Evolutionary conservation across 2,329 filamentous ascomycete genomes (phyloP), one percentile per base, ranked within the genome.

Genomic region (Phaeomoniella chlamydospora): DNA sequence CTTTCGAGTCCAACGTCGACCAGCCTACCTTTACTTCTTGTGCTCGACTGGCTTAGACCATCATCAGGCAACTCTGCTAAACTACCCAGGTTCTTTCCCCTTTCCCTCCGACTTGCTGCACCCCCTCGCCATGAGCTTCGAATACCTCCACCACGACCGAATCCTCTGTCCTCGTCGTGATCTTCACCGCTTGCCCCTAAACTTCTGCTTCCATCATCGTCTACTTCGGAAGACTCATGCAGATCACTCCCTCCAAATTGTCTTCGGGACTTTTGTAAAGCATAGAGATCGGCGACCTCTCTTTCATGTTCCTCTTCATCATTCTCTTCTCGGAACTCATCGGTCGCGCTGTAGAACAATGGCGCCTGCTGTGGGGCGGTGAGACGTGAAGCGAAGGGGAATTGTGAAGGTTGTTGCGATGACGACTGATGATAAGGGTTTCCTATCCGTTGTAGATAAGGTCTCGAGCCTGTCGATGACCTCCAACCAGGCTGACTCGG

Each of bases 261-360:
- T 33, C 87, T 74, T 46, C 90, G 74, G 45, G 88, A 96, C 47
- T 80, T 73, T 57, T 96, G 87, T 39, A 98, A 65, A 4, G 88
- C 88, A 58, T 87, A 92, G 45, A 90, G 77, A 58, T 96, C 90
- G n/a, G 86, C 86, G 19, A 88, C 83, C 52, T 96, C 88, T 37
- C 86, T 68, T 48, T 92, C 83, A 48, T 84, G 78, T 57, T 94
- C 86, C 48, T 84, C 80, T 54, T 90, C 87, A 42, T 96, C 88
- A 43, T 94, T 87, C 51, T 92, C 84, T 57, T 94, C 87, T 42
- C 81, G 77, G 44, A 92, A 90, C 51, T 92, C 85, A 55, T 94
- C 86, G 12, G 86, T 74, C 3, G 83, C 78, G 51, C 85, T 93
- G 58, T 90, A 86, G 57, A 98, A 96, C n/a, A 98, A 67, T 37